These are phyloP conservation scores for Kondoa malvinella DNA, from an alignment of 768 basidiomycete genomes.

Conservation along the genomic window DNA sequence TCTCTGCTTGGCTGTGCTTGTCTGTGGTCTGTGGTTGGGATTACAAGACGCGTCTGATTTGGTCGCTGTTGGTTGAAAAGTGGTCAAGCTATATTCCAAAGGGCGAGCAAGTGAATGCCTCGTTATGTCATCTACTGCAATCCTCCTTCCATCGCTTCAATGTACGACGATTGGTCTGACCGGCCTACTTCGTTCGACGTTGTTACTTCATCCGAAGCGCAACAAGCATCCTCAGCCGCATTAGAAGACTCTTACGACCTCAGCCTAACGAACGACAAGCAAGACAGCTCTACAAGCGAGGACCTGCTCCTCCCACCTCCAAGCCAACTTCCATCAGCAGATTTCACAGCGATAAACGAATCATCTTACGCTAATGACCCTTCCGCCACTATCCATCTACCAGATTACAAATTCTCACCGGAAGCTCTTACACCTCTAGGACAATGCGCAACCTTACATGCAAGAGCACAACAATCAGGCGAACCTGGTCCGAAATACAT, in stretches of 20 bases:
- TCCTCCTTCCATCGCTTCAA: neutral
- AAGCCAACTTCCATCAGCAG: neutral
- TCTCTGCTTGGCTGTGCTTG: too few species aligned
- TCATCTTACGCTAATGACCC: neutral
- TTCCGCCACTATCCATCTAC: neutral
- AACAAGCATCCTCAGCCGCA: neutral
- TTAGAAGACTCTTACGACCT: neutral
- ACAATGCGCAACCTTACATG: neutral
- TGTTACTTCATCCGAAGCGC: neutral
- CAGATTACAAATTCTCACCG: neutral
- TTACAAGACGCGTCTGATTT: too few species aligned
- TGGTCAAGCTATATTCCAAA: too few species aligned
- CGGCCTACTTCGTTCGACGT: neutral
- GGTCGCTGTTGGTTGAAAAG: too few species aligned
- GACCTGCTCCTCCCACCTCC: neutral
- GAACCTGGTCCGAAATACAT: neutral
- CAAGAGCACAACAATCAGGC: neutral
- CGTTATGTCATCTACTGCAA: neutral
- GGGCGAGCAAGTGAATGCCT: too few species aligned
- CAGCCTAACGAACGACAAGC: neutral
- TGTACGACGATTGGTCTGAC: neutral
- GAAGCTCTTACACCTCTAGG: neutral
- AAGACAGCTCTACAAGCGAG: neutral
- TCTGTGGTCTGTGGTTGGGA: too few species aligned
- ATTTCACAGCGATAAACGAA: neutral